Conservation (phyloP, 2,329 filamentous ascomycete species). For the Rutstroemia sp. region DNA sequence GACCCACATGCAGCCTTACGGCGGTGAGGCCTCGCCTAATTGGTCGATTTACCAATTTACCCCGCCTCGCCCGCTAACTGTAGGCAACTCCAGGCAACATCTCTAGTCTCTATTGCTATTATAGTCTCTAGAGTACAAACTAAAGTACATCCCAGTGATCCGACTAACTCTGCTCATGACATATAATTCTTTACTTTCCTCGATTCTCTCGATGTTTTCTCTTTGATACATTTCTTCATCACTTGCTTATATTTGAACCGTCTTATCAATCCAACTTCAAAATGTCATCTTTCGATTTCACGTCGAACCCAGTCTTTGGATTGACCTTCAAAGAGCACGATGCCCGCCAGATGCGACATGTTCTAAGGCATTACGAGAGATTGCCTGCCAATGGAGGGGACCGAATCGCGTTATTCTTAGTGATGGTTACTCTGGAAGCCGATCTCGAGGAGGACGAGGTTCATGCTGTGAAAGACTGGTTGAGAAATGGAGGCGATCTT, state of each 20-base stretch:
- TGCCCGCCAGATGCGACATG: conserved; percentile 16
- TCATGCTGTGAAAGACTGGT: conserved; percentile 14
- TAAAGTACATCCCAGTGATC: no score
- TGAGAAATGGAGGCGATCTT: conserved; percentile 13
- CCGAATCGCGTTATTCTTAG: conserved; percentile 12
- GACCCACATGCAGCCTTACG: no score
- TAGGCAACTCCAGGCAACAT: no score
- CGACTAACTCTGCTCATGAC: no score
- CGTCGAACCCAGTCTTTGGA: conserved; percentile 14
- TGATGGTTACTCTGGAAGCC: conserved; percentile 11
- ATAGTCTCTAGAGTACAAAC: no score
- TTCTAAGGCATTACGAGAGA: conserved; percentile 13
- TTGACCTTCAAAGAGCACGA: conserved; percentile 20
- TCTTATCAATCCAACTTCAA: neutral
- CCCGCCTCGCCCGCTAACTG: no score
- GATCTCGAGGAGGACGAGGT: conserved; percentile 11
- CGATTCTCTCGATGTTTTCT: neutral
- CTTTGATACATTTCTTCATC: neutral
- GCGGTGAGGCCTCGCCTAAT: no score
- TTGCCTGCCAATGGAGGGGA: conserved; percentile 11
- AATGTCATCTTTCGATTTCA: neutral
- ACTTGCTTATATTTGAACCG: neutral
- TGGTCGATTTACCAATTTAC: no score
- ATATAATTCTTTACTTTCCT: no score
- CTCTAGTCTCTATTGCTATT: no score